Evolutionary conservation across 768 basidiomycete genomes (phyloP).

Genomic region (Termitomyces sp.): DNA sequence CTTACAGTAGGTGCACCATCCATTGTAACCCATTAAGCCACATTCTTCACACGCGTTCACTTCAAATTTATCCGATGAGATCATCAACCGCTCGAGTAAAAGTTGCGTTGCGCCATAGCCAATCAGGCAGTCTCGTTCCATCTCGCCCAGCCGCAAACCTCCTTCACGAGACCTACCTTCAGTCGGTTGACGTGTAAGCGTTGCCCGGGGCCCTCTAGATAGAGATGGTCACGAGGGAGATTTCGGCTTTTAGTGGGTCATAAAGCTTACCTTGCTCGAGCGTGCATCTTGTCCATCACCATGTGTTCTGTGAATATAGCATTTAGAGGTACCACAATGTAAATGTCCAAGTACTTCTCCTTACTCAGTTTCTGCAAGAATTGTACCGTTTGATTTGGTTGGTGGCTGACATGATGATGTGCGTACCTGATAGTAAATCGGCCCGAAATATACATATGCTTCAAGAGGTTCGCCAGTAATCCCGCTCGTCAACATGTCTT

Average conservation of each 20-base stretch:
- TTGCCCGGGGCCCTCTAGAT: conserved; percentile 87
- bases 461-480: conserved; percentile 97
- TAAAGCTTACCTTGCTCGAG: conserved; percentile 73
- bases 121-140: conserved; percentile 98
- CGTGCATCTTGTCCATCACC: conserved; percentile 99
- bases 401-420: not conserved
- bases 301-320: conserved; percentile 67
- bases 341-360: conserved; percentile 18
- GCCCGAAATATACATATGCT: conserved; percentile 97
- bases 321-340: conserved; percentile 11
- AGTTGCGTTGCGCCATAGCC: conserved; percentile 98
- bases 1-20: conserved; percentile 98
- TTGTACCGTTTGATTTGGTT: conserved; percentile 4
- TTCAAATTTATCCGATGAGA: conserved; percentile 97
- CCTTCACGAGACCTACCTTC: conserved; percentile 98
- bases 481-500: conserved; percentile 97
- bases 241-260: not conserved
- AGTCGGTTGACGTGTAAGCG: conserved; percentile 94
- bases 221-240: conserved; percentile 5
- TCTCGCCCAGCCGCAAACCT: conserved; percentile 94
- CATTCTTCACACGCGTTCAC: conserved; percentile 94
- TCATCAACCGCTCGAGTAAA: conserved; percentile 95
- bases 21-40: conserved; percentile 90
- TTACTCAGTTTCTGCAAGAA: conserved; percentile 82
- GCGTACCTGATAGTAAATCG: conserved; percentile 92